Base-by-base conservation (phyloP, 1,139 yeast genomes). In the Debaryomyces sp. region DNA sequence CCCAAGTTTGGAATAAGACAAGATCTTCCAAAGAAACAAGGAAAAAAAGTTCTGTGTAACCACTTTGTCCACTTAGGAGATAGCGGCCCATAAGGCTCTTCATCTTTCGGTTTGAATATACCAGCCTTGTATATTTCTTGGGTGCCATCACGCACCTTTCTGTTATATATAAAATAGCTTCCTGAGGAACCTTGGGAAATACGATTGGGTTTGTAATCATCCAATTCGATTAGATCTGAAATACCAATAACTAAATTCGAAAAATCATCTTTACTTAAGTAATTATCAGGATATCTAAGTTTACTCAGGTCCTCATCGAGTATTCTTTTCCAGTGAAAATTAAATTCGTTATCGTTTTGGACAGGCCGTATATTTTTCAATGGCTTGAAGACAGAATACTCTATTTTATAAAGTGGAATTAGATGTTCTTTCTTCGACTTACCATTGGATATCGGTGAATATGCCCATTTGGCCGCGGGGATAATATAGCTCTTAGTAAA, bases 61-160 rank as follows among this genome's bases (percentile, higher is more conserved):
- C 92, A 87, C 66, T 87, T 87, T 1, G 89, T 81, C 91, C 92
- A 85, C 62, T 87, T 87, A 0, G 92, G 92, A 5, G 88, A 83
- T 46, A 87, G 60, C 0, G 91, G 89, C 0, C 92, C 94, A 59
- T 87, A 87, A 0, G 92, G 94, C 56, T 87, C 92, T 63, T 87
- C 94, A 63, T 86, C 90, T 60, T 85, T 85, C 6, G 94, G 94
- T 61, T 87, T 87, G 71, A 87, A 87, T 2, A 87, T 84, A 0
- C 86, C 92, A 5, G 77, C 77, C 40, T 55, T 63, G 35, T 54
- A 51, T 8, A 56, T 51, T 7, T 47, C 41, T 9, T 34, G 23
- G 10, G 43, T 12, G 12, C 43, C 45, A 26, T 35, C 22, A 15
- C 13, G 40, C 7, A 67, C 62, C 39, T 64, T 61, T 27, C 66